Conservation (phyloP, 345 rosid species). For the Eucalyptus cloeziana region DNA sequence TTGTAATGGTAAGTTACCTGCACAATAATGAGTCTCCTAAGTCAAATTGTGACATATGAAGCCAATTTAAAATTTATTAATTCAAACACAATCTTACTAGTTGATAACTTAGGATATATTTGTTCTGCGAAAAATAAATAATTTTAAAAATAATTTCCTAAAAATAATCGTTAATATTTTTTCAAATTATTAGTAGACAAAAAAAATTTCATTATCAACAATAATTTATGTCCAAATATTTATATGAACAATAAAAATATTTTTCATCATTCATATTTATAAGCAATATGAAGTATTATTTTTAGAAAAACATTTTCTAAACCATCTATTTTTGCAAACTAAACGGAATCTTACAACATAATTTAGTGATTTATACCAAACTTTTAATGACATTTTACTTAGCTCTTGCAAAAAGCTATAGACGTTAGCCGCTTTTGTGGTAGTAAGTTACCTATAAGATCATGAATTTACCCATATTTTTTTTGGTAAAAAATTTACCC, state of each 20-base stretch:
- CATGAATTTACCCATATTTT: neutral
- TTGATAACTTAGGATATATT: neutral
- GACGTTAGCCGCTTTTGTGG: neutral
- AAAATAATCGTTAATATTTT: neutral
- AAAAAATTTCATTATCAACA: neutral
- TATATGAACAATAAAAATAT: neutral
- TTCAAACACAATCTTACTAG: neutral
- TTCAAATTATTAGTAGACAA: neutral
- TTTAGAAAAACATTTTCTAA: neutral
- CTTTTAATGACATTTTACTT: neutral
- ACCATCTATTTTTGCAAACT: neutral
- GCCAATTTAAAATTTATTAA: neutral
- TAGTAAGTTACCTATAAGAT: neutral
- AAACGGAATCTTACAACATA: neutral
- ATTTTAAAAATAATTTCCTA: neutral
- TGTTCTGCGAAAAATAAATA: rapidly evolving
- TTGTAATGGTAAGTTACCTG: neutral
- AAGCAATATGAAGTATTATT: neutral
- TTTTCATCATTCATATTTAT: neutral
- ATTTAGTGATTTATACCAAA: neutral
- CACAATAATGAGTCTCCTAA: neutral
- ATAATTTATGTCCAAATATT: neutral
- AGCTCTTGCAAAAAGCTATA: neutral
- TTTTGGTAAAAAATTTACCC: neutral
- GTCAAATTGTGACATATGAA: neutral